A percentile compares a stretch with the other conserved stretches of the same genome.
Conservation (phyloP, 192 early-diverging fungal species). For the Lunasporangiospora selenospora region DNA sequence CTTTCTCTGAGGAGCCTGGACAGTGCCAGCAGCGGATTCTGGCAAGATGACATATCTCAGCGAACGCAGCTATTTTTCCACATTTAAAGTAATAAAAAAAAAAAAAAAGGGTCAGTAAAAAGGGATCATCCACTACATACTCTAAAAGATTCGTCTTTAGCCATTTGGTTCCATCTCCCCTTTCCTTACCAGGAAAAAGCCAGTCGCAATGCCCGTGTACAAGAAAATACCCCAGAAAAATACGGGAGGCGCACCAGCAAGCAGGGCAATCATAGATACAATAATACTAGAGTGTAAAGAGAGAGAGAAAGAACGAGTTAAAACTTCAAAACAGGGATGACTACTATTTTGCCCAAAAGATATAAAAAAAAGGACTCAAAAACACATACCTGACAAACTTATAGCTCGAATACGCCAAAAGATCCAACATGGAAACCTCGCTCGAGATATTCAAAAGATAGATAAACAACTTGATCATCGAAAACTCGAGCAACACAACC, state of each 20-base stretch:
- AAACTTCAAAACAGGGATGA: not conserved
- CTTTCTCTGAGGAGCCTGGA: slow-evolving; percentile 72
- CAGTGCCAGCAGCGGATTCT: slow-evolving; percentile 67
- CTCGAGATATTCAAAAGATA: slow-evolving; percentile 88
- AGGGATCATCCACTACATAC: not conserved
- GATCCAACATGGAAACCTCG: slow-evolving; percentile 85
- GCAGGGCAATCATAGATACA: slow-evolving; percentile 41
- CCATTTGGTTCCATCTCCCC: too few relatives aligned
- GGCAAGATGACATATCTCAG: slow-evolving; percentile 78
- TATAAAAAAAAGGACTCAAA: slow-evolving; percentile 22
- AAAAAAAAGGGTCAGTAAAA: slow-evolving; percentile 1
- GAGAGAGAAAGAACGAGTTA: not conserved
- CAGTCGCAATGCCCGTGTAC: slow-evolving; percentile 79
- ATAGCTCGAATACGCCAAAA: slow-evolving; percentile 91
- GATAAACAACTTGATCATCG: slow-evolving; percentile 82
- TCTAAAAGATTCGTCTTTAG: too few relatives aligned
- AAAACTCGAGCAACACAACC: slow-evolving; percentile 80
- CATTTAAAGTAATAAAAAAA: not conserved
- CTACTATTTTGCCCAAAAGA: not conserved
- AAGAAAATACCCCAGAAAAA: slow-evolving; percentile 72
- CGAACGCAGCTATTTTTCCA: slow-evolving; percentile 65
- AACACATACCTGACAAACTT: slow-evolving; percentile 84
- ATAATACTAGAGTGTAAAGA: slow-evolving; percentile 50
- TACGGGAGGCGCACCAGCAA: slow-evolving; percentile 55
- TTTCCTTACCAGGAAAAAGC: slow-evolving; percentile 88